Base-by-base conservation (phyloP, 345 rosid species). In the Carallia brachiata region DNA sequence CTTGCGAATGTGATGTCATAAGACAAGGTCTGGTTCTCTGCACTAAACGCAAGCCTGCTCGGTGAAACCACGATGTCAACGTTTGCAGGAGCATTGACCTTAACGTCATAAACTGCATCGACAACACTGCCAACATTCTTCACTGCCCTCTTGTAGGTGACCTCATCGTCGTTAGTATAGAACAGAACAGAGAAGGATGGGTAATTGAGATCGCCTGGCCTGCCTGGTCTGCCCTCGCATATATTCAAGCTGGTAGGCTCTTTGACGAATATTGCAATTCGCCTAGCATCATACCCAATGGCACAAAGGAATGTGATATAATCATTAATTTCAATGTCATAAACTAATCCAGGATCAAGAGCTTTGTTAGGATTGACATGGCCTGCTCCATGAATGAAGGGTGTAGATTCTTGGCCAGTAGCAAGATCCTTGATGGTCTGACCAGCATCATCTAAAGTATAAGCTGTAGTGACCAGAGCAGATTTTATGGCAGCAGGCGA, bases 291-390 rank as follows among this genome's bases (percentile, higher is more conserved):
- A 37, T 91, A 95, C n/a, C 96, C 99, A 32, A 85, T 83, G 16
- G 97, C 78, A 65, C 97, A 95, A 57, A 95, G 95, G 79, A 95
- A 95, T 0, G 88, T 68, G 0, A 90, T 66, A 19, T 92, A 90
- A 19, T 86, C 87, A 5, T 52, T 66, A 0, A 67, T 63, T n/a
- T 86, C 82, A 10, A 89, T 77, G 67, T 94, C 96, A 40, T 95
- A 92, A 9, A 95, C 81, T 61, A 95, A 84, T 52, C 97, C 97
- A 0, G 97, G 97, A 61, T 86, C 78, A 44, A 90, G 80, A 27
- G 99, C 97, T 62, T 76, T 70, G 62, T 90, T 92, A 0, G 96
- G 99, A 82, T 87, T 91, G 2, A 90, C 97, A 70, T 92, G 97
- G 2, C 98, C 99, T 1, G 96, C 90, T 18, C 99, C 99, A 0